Conservation (phyloP, 2,329 filamentous ascomycete genomes). For the Ilyonectria mors-panacis region DNA sequence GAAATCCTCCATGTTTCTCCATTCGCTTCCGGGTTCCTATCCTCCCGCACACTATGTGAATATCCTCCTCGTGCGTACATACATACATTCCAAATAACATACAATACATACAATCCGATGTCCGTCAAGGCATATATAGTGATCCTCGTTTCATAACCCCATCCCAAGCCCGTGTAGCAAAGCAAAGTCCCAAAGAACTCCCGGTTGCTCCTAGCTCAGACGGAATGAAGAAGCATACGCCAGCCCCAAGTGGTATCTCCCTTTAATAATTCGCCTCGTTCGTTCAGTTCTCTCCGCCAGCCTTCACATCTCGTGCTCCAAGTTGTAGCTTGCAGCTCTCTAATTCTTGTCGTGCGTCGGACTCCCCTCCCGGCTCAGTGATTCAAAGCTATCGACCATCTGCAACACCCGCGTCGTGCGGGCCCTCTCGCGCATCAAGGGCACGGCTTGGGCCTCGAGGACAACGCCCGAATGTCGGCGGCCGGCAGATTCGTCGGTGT, state of each 20-base stretch:
- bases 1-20: neutral
- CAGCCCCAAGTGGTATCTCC: neutral
- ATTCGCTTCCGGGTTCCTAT: neutral
- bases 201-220: conserved; percentile 1
- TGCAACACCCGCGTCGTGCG: conserved; percentile 64
- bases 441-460: conserved; percentile 64
- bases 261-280: conserved; percentile 17
- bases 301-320: neutral
- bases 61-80: conserved; percentile 1
- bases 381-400: conserved; percentile 72
- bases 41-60: conserved; percentile 8
- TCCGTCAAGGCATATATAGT: conserved; percentile 14
- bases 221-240: conserved; percentile 1
- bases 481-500: conserved; percentile 48
- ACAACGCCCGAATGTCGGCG: conserved; percentile 53
- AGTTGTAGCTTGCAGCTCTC: neutral
- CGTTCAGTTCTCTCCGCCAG: neutral
- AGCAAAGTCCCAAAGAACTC: neutral
- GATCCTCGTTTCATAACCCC: neutral
- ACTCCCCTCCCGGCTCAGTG: conserved; percentile 53
- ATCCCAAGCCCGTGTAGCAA: conserved; percentile 2
- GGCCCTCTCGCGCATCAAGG: conserved; percentile 55
- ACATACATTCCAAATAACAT: neutral
- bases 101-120: conserved; percentile 14
- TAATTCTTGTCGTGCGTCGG: conserved; percentile 18